Percentiles rank a stretch among this genome's conserved stretches.
Evolutionary conservation across 179 eudicot species (phyloP).

Genomic region (Patellifolia procumbens): DNA sequence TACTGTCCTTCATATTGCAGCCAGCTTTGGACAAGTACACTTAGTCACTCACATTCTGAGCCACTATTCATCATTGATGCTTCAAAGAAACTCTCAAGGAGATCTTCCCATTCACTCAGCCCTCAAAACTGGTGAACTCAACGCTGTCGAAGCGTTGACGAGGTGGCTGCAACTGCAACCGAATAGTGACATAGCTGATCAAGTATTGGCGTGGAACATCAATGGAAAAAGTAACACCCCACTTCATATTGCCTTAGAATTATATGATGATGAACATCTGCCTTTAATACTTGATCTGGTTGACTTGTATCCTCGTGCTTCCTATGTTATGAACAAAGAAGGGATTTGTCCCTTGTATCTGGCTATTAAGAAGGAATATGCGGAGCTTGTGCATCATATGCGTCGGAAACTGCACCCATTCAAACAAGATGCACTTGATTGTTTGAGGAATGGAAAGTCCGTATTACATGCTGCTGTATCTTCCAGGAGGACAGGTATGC

Average conservation of each 20-base stretch:
- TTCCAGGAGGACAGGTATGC: background rate
- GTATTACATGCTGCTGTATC: background rate
- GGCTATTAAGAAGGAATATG: background rate
- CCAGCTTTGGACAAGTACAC: background rate
- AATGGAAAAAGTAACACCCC: background rate
- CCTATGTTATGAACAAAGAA: background rate
- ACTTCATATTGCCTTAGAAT: conserved; percentile 1
- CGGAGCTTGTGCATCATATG: background rate
- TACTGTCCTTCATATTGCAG: conserved; percentile 15
- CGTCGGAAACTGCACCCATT: background rate
- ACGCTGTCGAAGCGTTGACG: background rate
- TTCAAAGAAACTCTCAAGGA: background rate
- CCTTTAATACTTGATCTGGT: background rate
- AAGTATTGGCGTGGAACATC: background rate
- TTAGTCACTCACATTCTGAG: background rate
- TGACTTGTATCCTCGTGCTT: background rate
- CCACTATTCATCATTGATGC: background rate
- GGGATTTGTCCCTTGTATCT: conserved; percentile 4
- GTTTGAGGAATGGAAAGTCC: background rate
- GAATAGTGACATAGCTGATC: no score
- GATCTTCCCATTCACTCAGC: conserved; percentile 10
- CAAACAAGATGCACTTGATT: background rate
- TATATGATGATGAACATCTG: background rate
- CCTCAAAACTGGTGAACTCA: background rate
- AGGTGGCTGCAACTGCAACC: background rate